Evolutionary conservation across 257 asterid species (phyloP), one percentile per base, ranked within the genome.

Genomic region (Solanum raphanifolium): DNA sequence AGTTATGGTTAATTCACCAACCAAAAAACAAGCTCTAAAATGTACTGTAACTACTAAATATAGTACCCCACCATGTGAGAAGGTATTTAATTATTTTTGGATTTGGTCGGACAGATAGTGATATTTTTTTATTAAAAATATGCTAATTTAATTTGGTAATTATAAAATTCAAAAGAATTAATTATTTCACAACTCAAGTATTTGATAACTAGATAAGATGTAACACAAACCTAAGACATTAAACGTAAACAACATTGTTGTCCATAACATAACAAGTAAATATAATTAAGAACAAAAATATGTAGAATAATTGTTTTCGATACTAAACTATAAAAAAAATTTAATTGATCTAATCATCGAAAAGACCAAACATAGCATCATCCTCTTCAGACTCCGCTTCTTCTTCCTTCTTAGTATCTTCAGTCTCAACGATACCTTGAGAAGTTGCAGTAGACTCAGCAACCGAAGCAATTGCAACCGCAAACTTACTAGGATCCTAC

Each of bases 401-500:
- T 9, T 94, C 99, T 5, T 93, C 98, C 88, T 94, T 95, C 92
- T 95, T 90, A 89, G 93, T 90, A 90, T 93, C 99, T 76, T 52
- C 79, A 9, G 96, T 91, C 18, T 95, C 93, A 16, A 94, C 92
- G 3, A 94, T 90, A 75, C 90, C 89, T 86, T 90, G 92, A 65
- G 91, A 39, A 36, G 48, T 91, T 0, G 92, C 89, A n/a, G 90
- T 89, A 20, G 92, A 41, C 13, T 79, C 96, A 7, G 13, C 92
- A 0, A 97, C 91, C 5, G 91, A 92, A 16, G 71, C 93, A 2
- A 93, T 94, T 46, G 90, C 68, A 29, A 81, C 97, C 1, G 93
- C 94, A 90, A 95, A 97, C 92, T 97, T 95, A 91, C 94, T 93
- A 0, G 98, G 99, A 89, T 95, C 98, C 99, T 95, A 89, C 62